Conservation (phyloP, 306 rosid species). For the Citrullus amarus region DNA sequence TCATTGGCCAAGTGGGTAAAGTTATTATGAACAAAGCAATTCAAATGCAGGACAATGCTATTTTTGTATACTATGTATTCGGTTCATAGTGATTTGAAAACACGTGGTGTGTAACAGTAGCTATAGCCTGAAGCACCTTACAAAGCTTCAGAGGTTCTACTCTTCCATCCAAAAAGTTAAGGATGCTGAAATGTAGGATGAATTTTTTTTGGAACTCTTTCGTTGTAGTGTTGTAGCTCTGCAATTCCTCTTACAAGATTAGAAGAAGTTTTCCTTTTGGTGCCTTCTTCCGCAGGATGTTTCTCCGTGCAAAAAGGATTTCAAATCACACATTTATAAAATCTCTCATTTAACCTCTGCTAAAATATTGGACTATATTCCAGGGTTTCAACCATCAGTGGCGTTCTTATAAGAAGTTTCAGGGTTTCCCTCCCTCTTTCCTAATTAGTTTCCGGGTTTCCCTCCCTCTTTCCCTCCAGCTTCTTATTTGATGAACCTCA, state of each 20-base stretch:
- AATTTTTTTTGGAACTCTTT: not conserved
- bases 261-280: not conserved
- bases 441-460: not conserved
- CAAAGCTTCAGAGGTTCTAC: not conserved
- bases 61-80: not conserved
- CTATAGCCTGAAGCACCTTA: not conserved
- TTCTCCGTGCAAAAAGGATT: not conserved
- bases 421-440: not conserved
- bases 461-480: not conserved
- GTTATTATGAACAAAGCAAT: not conserved
- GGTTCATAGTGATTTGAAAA: not conserved
- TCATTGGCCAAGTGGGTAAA: not conserved
- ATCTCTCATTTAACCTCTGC: not conserved
- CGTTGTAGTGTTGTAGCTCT: not conserved
- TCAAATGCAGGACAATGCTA: not conserved
- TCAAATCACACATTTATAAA: not conserved
- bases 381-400: not conserved
- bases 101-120: not conserved
- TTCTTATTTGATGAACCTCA: conserved; percentile 4
- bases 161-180: not conserved
- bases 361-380: not conserved
- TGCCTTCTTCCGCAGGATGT: not conserved
- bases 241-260: not conserved
- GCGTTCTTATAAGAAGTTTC: not conserved
- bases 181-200: not conserved